phyloP scores from a whole-genome alignment of 2,329 filamentous ascomycete genomes.

The Colletotrichum sp. region DNA sequence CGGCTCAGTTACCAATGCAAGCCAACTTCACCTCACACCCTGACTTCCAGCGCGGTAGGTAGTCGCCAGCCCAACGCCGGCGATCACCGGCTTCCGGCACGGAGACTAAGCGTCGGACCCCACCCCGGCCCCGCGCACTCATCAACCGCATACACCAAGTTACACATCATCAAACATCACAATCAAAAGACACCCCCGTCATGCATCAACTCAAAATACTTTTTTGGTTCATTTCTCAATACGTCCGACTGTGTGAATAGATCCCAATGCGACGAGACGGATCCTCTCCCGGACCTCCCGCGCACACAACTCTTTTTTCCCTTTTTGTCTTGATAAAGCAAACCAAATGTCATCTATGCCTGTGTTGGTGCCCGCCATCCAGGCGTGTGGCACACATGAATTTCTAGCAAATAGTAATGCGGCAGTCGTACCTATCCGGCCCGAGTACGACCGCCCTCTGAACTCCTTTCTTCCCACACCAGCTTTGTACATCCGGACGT shows the following conservation, averaged over 20 bases:
- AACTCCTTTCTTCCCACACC: not conserved
- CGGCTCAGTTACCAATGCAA: fast-evolving
- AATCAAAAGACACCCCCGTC: not conserved
- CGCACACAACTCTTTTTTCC: not conserved
- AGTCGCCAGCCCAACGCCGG: not conserved
- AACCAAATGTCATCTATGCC: conserved; percentile 15
- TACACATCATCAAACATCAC: fast-evolving
- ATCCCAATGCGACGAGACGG: not conserved
- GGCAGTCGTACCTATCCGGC: not conserved
- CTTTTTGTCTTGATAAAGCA: not conserved
- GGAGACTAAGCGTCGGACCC: not conserved
- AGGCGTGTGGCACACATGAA: conserved; percentile 3
- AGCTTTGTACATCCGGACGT: not conserved
- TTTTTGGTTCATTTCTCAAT: conserved; percentile 12
- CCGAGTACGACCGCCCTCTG: not conserved
- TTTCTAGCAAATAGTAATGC: conserved; percentile 13
- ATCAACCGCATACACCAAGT: not conserved
- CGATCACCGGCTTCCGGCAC: not conserved
- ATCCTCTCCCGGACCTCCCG: not conserved
- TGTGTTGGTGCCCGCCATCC: conserved; percentile 7
- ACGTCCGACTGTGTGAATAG: not conserved
- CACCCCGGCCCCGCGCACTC: fast-evolving
- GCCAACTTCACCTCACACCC: too few relatives aligned
- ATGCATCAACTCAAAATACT: not conserved
- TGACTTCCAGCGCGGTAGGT: not conserved